Base-by-base conservation (phyloP, 805 yeast species). In the Monosporozyma servazzii region DNA sequence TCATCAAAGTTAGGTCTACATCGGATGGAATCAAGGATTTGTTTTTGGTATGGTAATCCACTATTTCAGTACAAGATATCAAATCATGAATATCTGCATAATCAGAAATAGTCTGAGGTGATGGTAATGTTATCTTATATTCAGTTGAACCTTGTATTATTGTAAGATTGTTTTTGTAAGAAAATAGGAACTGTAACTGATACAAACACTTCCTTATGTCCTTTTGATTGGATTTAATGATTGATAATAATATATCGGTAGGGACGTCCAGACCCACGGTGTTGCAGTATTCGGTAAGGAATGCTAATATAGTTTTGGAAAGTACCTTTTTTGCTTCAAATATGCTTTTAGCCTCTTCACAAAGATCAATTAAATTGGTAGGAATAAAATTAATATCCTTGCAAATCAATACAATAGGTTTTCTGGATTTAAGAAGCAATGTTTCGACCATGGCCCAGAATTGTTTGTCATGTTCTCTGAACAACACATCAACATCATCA, bases 401-500 rank as follows among this genome's bases (percentile, higher is more conserved):
- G 60, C 90, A 85, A 0, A 89, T 83, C 13, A 88, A 54, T 1
- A 86, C 74, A 0, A 88, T 75, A 0, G 96, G 96, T 50, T 90
- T 69, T 56, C 87, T 72, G 0, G 88, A 75, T 17, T 77, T 74
- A 37, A 73, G 72, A 40, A 88, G 66, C 13, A 87, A 73, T 47
- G 79, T 82, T 45, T 76, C 78, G 2, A 88, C 74, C 2, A 84
- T 80, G 0, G 74, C 61, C 96, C 97, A 93, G 62, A 91, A 90
- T 1, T 81, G 80, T 51, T 77, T 79, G 59, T 93, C 98, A 31
- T 78, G 80, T 41, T 76, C 80, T 50, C 80, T 88, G 59, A 84
- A 88, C 18, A 90, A 64, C 10, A 87, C 72, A 63, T 91, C 96
- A 41, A 86, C 90, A 59, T 91, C 96, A 58, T 90, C 96, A 52